Base-by-base conservation (phyloP, 1,284 basidiomycete genomes). In the Cerrena zonata region DNA sequence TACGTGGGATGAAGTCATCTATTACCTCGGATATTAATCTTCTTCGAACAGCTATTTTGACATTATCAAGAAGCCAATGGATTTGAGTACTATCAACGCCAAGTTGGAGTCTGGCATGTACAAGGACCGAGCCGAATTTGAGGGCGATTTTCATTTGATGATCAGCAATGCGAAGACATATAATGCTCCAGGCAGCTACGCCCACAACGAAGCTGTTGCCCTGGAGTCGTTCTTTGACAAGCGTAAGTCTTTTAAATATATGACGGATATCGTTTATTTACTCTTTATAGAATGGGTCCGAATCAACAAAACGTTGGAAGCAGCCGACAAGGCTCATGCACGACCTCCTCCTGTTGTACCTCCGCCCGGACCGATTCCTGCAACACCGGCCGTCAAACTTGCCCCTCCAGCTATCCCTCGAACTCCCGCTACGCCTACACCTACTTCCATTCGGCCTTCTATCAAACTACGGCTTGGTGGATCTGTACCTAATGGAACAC, bases 11-110 rank as follows among this genome's bases (percentile, higher is more conserved):
- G n/a, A n/a, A n/a, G n/a, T 51, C 41, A 18, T 36, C 4, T 52
- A 40, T 7, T 38, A 12, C 15, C 10, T 19, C 44, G 2, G 21
- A 26, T 39, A 43, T 5, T 27, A 21, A 21, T 42, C 18, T 15
- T 52, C 39, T 53, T 50, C 36, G 38, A n/a, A 27, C 56, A 93
- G 91, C 57, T 98, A 98, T 68, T 92, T 93, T 60, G 83, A 89
- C 48, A 72, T 95, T 52, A 89, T 99, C 69, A 89, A 90, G 65
- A 76, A 87, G 13, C 95, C 96, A 0, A 98, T 99, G 91, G 95
- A 99, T 65, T 74, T 99, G 12, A 85, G 84, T 45, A 94, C 93
- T 0, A 90, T 96, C 72, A 75, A 77, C 19, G 89, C 89, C 49
- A 98, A 96, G 68, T 72, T 99, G 22, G 86, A 92, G 60, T 82